A percentile compares a stretch with the other conserved stretches of the same genome.
These are phyloP conservation scores for Saccharomycopsis hybrid DNA, from an alignment of 1,139 yeast species.

Conservation along the genomic window DNA sequence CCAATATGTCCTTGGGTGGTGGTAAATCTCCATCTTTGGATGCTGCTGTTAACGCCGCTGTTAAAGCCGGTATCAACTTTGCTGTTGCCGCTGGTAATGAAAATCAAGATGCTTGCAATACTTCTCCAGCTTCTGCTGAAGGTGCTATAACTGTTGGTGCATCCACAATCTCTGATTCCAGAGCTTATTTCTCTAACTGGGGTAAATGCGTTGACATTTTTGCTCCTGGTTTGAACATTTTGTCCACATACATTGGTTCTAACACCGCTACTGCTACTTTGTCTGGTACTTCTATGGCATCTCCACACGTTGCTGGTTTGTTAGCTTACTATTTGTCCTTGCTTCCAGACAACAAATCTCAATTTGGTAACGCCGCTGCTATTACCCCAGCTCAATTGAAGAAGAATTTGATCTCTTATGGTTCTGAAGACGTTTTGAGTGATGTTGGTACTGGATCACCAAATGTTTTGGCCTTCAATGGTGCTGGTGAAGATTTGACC, in stretches of 20 bases:
- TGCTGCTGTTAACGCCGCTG: conserved; percentile 79
- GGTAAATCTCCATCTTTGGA: conserved; percentile 79
- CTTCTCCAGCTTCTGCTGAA: conserved; percentile 76
- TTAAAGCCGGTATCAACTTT: conserved; percentile 70
- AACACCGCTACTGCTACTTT: conserved; percentile 78
- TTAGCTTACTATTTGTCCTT: conserved; percentile 83
- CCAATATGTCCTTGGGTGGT: conserved; percentile 89
- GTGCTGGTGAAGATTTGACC: conserved; percentile 52
- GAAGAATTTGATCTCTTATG: conserved; percentile 76
- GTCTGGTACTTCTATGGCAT: conserved; percentile 99
- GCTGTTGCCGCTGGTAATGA: conserved; percentile 92
- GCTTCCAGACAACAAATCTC: conserved; percentile 80
- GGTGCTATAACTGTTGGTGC: conserved; percentile 81
- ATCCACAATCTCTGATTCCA: conserved; percentile 63
- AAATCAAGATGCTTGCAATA: conserved; percentile 76
- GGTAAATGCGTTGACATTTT: conserved; percentile 82
- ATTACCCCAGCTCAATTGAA: conserved; percentile 84
- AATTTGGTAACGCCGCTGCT: conserved; percentile 48
- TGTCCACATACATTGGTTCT: conserved; percentile 85
- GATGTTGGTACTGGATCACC: conserved; percentile 83
- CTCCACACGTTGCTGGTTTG: conserved; percentile 94
- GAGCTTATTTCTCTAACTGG: conserved; percentile 77
- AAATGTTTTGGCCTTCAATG: conserved; percentile 84
- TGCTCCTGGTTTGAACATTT: conserved; percentile 77
- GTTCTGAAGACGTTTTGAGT: conserved; percentile 59